Conservation (phyloP, 2,329 filamentous ascomycete genomes). For the Cytospora chrysosperma region DNA sequence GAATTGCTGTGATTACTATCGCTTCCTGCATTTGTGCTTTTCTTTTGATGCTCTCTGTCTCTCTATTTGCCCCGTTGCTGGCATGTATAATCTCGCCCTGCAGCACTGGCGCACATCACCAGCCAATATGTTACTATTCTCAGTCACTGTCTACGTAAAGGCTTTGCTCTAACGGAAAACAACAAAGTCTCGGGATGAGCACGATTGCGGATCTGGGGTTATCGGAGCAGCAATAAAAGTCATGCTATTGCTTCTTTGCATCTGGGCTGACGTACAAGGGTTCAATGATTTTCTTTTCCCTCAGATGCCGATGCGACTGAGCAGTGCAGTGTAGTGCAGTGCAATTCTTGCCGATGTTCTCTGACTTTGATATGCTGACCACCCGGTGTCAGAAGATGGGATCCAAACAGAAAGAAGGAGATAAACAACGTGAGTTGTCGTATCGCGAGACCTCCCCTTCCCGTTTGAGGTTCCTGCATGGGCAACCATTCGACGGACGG, state of each 20-base stretch:
- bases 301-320: slow-evolving; percentile 5
- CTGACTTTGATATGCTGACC: neutral
- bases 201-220: neutral
- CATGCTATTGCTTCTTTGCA: slow-evolving; percentile 10
- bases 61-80: neutral
- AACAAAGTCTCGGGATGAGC: neutral
- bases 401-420: neutral
- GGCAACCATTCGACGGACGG: neutral
- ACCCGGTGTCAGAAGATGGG: neutral
- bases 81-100: neutral
- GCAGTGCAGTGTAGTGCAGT: too few species aligned
- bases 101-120: neutral
- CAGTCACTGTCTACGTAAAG: neutral
- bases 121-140: neutral
- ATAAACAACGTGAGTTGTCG: neutral
- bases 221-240: slow-evolving; percentile 1
- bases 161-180: neutral
- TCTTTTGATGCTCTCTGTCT: neutral
- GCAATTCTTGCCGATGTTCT: neutral
- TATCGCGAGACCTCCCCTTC: neutral
- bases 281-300: neutral
- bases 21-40: neutral
- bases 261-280: neutral
- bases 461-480: neutral
- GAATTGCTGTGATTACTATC: neutral